Percentiles rank a stretch among this genome's conserved stretches.
These are phyloP conservation scores for Cryptococcus maquisensis DNA, from an alignment of 1,284 basidiomycete species.

Conservation along the genomic window DNA sequence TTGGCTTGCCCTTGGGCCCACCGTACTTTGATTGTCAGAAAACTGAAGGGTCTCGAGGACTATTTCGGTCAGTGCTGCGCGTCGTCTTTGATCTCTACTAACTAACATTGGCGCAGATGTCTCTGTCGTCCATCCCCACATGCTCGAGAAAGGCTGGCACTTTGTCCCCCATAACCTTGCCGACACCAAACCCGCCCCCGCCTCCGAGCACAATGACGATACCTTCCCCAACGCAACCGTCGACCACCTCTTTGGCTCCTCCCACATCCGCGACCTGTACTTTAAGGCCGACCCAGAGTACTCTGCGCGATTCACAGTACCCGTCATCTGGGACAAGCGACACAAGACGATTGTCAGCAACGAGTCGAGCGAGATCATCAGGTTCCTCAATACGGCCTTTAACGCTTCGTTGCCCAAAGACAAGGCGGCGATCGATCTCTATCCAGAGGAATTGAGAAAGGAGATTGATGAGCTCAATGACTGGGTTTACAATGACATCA, in stretches of 20 bases:
- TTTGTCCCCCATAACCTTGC: conserved; percentile 57
- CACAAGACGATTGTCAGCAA: conserved; percentile 87
- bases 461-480: conserved; percentile 85
- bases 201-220: conserved; percentile 49
- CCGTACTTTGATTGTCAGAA: conserved; percentile 77
- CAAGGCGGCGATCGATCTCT: conserved; percentile 66
- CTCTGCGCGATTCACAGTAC: conserved; percentile 70
- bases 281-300: conserved; percentile 69
- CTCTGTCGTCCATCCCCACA: conserved; percentile 76
- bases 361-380: conserved; percentile 89
- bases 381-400: conserved; percentile 80
- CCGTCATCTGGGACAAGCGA: conserved; percentile 95
- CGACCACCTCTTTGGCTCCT: conserved; percentile 65
- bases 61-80: conserved; percentile 60
- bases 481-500: conserved; percentile 70
- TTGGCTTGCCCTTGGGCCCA: conserved; percentile 88
- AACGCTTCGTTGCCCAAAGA: conserved; percentile 64
- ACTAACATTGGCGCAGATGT: conserved; percentile 55
- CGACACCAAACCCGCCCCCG: conserved; percentile 22
- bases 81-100: not conserved
- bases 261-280: conserved; percentile 83
- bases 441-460: conserved; percentile 64
- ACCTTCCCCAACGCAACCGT: conserved; percentile 65
- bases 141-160: conserved; percentile 82
- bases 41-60: conserved; percentile 86